Evolutionary conservation across 495 filamentous ascomycete genomes (phyloP), one percentile per base, ranked within the genome.

Genomic region (Durotheca rogersii): DNA sequence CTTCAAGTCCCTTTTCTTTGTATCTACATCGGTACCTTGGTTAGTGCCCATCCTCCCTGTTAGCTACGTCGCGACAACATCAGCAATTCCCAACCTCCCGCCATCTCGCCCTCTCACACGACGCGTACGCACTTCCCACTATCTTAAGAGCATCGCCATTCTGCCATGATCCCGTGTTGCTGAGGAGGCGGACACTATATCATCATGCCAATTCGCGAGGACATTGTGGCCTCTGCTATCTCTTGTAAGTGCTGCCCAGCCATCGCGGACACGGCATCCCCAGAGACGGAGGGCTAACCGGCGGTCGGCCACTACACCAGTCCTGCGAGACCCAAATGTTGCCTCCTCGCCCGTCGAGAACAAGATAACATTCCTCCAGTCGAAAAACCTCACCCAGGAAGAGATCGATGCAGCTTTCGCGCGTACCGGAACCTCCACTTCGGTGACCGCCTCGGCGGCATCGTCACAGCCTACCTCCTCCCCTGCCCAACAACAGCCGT

Each of bases 371-470:
- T 99, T 99, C 58, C 79, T 99, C 14, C 87, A 92, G 66, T 95
- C 92, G 0, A 99, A 99, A 70, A 96, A 97, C 64, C 79, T 99
- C 11, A 96, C 92, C 2, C 88, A 90, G 69, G 90, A 97, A 69
- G 93, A 99, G 69, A 84, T 99, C 47, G 88, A 90, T 62, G 71
- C 82, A 27, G 87, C 93, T 14, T 80, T 99, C 44, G 81, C 87
- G 31, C 81, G 92, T 52, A 81, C 80, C 30, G 81, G 83, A 21
- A 78, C 85, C 47, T 61, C 71, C 35, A 69, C 73, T 50, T 47
- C 62, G 34, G 61, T 69, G 25, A 69, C 79, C 53, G 73, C 81
- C 57, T 62, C 77, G 40, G 67, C 72, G 27, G 70, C 81, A 47
- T 55, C 64, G 46, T 55, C 64, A n/a, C 53, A 53, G 12, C 11